Evolutionary conservation across 371 early-diverging fungal species (phyloP).

Genomic region (Coemansia sp.): DNA sequence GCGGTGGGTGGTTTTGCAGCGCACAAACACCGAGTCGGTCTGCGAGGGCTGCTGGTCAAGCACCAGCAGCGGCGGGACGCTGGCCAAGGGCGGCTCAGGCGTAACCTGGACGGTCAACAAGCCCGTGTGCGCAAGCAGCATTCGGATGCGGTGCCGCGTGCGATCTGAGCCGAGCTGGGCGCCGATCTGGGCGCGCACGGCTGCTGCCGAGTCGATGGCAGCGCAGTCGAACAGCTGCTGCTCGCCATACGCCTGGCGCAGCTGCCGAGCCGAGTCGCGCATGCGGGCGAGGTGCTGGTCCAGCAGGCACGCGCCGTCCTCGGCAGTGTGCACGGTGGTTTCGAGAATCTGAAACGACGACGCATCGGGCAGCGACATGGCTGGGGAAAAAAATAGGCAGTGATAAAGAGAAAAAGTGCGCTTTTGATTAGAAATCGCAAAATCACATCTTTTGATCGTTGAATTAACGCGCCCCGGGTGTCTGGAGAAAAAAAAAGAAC

Average conservation of each 20-base stretch:
- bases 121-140: conserved; percentile 20
- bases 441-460: too few species aligned
- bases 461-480: too few species aligned
- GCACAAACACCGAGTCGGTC: conserved; percentile 27
- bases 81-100: conserved; percentile 1
- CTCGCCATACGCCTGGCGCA: background rate
- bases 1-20: conserved; percentile 43
- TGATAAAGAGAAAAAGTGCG: background rate
- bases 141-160: conserved; percentile 21
- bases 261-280: conserved; percentile 13
- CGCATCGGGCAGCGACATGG: conserved; percentile 11
- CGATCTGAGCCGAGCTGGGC: background rate
- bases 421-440: background rate
- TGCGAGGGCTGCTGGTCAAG: conserved; percentile 30
- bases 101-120: conserved; percentile 20
- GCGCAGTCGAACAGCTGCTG: background rate
- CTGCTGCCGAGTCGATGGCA: background rate
- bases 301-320: conserved; percentile 13
- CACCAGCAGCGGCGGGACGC: conserved; percentile 8
- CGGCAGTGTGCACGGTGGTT: conserved; percentile 19
- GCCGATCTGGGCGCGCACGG: background rate
- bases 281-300: conserved; percentile 16
- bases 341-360: conserved; percentile 33
- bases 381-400: background rate
- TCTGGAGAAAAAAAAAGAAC: too few species aligned